phyloP scores from a whole-genome alignment of 2,329 filamentous ascomycete genomes.

The Diplodia seriata region DNA sequence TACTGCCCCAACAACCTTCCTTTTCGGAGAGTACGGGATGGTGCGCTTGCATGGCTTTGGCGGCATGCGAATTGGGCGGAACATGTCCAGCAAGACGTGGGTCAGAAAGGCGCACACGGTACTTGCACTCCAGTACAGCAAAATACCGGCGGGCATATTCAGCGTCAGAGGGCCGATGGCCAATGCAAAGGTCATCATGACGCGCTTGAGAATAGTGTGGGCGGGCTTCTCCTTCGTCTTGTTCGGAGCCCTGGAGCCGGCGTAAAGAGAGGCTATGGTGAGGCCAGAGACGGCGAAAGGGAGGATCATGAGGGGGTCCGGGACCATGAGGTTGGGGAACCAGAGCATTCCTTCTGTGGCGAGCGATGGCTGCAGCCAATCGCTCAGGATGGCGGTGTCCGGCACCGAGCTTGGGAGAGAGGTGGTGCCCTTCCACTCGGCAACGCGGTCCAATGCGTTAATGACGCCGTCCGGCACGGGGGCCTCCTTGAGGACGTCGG shows the following conservation, averaged over 20 bases:
- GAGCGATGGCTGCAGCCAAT: constrained; percentile 57
- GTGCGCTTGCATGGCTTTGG: constrained; percentile 14
- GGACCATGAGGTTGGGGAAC: constrained; percentile 63
- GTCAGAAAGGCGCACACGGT: constrained; percentile 45
- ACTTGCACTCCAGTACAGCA: constrained; percentile 51
- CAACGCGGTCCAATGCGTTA: not conserved
- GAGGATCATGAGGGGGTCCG: constrained; percentile 60
- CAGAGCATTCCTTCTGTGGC: constrained; percentile 65
- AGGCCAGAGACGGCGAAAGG: constrained; percentile 57
- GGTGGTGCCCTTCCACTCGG: not conserved
- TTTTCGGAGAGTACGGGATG: not conserved
- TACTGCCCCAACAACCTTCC: not conserved
- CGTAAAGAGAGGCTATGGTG: constrained; percentile 14
- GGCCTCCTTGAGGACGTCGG: not conserved
- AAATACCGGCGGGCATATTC: constrained; percentile 49
- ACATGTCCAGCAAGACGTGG: constrained; percentile 43
- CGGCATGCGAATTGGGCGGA: constrained; percentile 5
- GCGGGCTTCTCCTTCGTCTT: not conserved
- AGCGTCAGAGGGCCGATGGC: constrained; percentile 45
- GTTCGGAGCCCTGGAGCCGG: constrained; percentile 4
- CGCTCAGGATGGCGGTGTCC: not conserved
- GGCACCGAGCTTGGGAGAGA: constrained; percentile 1
- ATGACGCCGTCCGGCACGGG: not conserved
- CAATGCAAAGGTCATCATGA: constrained; percentile 42
- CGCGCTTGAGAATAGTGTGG: constrained; percentile 32